Base-by-base conservation (phyloP, 257 asterid species). In the Solanum verrucosum region DNA sequence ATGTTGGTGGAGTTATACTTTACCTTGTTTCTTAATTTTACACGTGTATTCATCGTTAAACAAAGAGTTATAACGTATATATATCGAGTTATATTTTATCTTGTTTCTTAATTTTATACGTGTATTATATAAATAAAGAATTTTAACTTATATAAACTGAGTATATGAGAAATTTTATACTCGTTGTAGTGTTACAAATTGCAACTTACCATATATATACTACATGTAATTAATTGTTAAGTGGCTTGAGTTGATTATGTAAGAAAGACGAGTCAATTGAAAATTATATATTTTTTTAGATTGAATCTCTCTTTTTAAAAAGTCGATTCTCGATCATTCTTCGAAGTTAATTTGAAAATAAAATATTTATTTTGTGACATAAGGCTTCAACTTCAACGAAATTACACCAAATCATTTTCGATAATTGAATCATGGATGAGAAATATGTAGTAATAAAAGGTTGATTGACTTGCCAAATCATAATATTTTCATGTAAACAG, bases 141-240 rank as follows among this genome's bases (percentile, higher is more conserved):
- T 15, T 25, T 70, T 70, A 15, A 31, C 38, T 7, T 27, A 14
- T 13, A 68, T 1, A 2, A 7, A 27, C 0, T 0, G 37, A 68
- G 5, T 49, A 52, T 6, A 52, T 52, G 18, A 29, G 38, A 70
- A 29, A 14, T 29, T 70, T 70, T 29, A 70, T 70, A 29, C 6
- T 65, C 7, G 1, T 65, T 65, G 33, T 65, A 63, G 71, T 23
- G 31, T 63, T 63, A 63, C 31, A 20, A 56, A 56, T 56, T 56
- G 25, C 3, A 56, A 56, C n/a, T 56, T 3, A 7, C 65, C 23
- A 18, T 6, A 21, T 59, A 21, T 59, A 59, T 56, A 2, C n/a
- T 56, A 56, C 4, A 20, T 56, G n/a, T 56, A 18, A 18, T 18
- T 56, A 56, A 18, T 18, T 56, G 63, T 56, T 56, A 56, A 56